Evolutionary conservation across 371 early-diverging fungal species (phyloP).

Genomic region (Mortierella sp.): DNA sequence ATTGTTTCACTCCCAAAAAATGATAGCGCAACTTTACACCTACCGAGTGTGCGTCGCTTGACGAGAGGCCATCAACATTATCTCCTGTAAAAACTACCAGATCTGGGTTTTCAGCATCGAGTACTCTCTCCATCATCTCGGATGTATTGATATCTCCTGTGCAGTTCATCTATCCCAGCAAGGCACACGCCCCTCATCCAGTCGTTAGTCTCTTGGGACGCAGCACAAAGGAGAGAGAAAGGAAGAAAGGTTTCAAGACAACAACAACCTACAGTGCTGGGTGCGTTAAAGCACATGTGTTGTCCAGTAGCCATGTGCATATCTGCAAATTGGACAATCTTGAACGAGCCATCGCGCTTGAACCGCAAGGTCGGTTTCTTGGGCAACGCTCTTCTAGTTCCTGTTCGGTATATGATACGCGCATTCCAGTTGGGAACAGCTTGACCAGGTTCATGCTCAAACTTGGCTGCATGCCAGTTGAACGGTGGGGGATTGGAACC

Average conservation of each 20-base stretch:
- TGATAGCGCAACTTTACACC: not conserved
- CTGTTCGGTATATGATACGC: constrained; percentile 29
- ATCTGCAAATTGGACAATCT: constrained; percentile 66
- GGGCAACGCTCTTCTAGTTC: constrained; percentile 4
- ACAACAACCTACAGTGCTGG: constrained; percentile 45
- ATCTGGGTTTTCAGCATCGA: constrained; percentile 62
- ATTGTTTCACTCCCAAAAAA: not conserved
- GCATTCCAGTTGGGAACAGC: constrained; percentile 38
- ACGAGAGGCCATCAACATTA: constrained; percentile 59
- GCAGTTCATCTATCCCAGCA: constrained; percentile 52
- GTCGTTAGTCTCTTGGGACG: not conserved
- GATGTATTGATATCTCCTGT: constrained; percentile 59
- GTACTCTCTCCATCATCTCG: constrained; percentile 54
- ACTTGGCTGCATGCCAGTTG: constrained; percentile 27
- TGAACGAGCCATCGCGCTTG: constrained; percentile 57
- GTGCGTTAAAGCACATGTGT: constrained; percentile 56
- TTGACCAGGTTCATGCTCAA: constrained; percentile 9
- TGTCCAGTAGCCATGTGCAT: constrained; percentile 64
- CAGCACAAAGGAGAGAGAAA: not conserved
- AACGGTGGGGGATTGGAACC: constrained; percentile 48
- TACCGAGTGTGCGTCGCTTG: constrained; percentile 48
- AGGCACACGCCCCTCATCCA: no score
- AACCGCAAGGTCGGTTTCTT: constrained; percentile 50
- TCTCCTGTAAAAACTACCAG: constrained; percentile 69
- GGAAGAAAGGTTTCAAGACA: not conserved